These are phyloP conservation scores for Gossypium trilobum DNA, from an alignment of 441 rosid genomes.

Conservation along the genomic window DNA sequence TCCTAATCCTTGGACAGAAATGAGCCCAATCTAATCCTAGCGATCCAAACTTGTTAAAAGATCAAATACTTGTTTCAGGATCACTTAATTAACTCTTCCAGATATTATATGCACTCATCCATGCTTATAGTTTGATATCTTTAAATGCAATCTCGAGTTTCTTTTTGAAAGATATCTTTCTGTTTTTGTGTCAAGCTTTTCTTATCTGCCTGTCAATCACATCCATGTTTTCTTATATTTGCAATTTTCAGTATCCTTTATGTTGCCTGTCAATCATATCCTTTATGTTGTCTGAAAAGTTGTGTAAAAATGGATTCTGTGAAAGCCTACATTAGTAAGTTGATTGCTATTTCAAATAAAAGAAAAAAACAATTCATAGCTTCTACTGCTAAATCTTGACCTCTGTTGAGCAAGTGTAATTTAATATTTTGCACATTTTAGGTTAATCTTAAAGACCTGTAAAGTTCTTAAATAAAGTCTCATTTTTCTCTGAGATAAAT, in stretches of 20 bases:
- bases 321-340: not conserved
- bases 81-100: not conserved
- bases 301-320: not conserved
- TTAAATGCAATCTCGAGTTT: not conserved
- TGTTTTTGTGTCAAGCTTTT: not conserved
- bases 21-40: not conserved
- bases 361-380: not conserved
- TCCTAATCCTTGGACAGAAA: not conserved
- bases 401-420: not conserved
- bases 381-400: not conserved
- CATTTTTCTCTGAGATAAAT: not conserved
- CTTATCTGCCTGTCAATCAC: not conserved
- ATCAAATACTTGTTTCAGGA: not conserved
- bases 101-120: not conserved
- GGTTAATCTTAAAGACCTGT: not conserved
- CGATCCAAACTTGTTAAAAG: not conserved
- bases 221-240: not conserved
- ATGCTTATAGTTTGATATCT: not conserved
- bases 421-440: not conserved
- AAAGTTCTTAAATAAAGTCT: not conserved
- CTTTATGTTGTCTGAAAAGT: not conserved
- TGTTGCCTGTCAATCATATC: not conserved
- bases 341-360: not conserved
- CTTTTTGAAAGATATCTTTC: not conserved
- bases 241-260: not conserved